Evolutionary conservation across 257 asterid genomes (phyloP).

Genomic region (Gentiana straminea): DNA sequence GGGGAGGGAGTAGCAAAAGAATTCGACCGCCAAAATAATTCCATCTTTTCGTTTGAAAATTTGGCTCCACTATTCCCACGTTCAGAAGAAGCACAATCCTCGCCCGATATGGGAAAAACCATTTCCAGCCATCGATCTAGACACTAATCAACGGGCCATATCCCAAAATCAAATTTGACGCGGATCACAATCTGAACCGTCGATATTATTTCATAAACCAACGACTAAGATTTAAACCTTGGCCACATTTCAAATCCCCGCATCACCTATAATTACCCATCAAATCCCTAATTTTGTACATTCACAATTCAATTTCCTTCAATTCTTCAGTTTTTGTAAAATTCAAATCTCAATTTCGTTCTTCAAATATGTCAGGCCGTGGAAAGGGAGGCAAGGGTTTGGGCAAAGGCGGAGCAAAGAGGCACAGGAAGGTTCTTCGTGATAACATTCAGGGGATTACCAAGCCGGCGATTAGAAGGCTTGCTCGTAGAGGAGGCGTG

Average conservation of each 20-base stretch:
- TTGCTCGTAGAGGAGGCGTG: no score
- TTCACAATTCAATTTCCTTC: no score
- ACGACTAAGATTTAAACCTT: neutral
- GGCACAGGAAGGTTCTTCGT: constrained; percentile 28
- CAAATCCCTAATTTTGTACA: neutral
- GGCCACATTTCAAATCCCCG: constrained; percentile 1
- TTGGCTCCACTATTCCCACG: no score
- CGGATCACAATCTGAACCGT: neutral
- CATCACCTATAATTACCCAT: constrained; percentile 5
- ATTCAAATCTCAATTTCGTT: neutral
- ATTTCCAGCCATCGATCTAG: neutral
- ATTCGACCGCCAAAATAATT: no score
- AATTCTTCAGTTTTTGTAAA: no score
- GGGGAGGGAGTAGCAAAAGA: no score
- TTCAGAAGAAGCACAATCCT: constrained; percentile 5
- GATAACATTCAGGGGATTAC: constrained; percentile 3
- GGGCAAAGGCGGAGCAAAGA: constrained; percentile 35
- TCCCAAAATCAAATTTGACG: neutral
- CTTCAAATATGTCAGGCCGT: constrained; percentile 26
- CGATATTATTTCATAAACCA: neutral
- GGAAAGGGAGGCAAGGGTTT: neutral
- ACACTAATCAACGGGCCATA: neutral
- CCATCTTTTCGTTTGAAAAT: no score
- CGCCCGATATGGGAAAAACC: neutral
- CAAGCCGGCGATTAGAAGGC: no score